Evolutionary conservation across 257 asterid species (phyloP).

Genomic region (Solanum acaule): DNA sequence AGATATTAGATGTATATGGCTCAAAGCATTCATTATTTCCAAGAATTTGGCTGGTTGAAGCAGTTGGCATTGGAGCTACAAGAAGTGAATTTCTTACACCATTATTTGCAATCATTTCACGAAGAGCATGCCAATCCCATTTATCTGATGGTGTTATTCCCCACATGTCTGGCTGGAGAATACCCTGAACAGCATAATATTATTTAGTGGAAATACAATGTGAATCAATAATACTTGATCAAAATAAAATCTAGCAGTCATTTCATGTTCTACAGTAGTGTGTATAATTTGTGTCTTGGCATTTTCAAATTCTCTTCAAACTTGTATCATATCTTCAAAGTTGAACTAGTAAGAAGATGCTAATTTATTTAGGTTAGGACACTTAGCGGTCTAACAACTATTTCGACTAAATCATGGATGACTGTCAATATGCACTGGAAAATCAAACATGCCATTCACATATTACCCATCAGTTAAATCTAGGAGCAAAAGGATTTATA

Average conservation of each 20-base stretch:
- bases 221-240: not conserved
- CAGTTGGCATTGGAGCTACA: conserved; percentile 98
- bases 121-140: conserved; percentile 87
- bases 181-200: conserved; percentile 46
- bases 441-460: not conserved
- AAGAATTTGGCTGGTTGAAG: conserved; percentile 97
- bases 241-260: not conserved
- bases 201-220: not conserved
- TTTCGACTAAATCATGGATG: not conserved
- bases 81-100: conserved; percentile 94
- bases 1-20: conserved; percentile 92
- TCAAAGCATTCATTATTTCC: conserved; percentile 98
- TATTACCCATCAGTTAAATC: not conserved
- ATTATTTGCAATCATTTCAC: conserved; percentile 41
- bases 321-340: not conserved
- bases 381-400: not conserved
- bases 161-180: conserved; percentile 98
- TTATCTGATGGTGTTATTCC: conserved; percentile 62
- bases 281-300: not conserved
- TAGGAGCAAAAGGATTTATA: conserved; percentile 8
- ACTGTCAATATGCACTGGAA: not conserved
- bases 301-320: not conserved
- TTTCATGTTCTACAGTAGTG: not conserved
- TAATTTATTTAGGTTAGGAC: not conserved
- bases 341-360: not conserved